A percentile compares a stretch with the other conserved stretches of the same genome.
Conservation (phyloP, 2,329 filamentous ascomycete species). For the Microcyclospora tardicrescens region DNA sequence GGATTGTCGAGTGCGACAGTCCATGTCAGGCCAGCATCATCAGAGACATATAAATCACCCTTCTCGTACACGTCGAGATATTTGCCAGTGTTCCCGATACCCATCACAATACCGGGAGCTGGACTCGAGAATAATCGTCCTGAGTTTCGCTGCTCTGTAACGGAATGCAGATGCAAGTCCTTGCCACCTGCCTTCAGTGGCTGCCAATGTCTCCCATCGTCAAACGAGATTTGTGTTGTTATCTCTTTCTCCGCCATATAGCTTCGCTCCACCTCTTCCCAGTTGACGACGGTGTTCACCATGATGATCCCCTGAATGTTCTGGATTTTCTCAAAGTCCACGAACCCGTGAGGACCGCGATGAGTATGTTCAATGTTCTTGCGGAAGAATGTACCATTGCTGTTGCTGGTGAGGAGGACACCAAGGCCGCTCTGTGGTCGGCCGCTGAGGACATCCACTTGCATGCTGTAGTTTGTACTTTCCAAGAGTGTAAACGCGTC, state of each 20-base stretch:
- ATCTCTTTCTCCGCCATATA: conserved; percentile 49
- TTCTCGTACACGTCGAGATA: conserved; percentile 57
- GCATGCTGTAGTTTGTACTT: conserved; percentile 94
- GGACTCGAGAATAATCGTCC: conserved; percentile 88
- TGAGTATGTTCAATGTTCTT: conserved; percentile 89
- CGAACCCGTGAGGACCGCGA: conserved; percentile 57
- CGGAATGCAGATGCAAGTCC: conserved; percentile 76
- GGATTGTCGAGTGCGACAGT: conserved; percentile 59
- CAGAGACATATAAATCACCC: conserved; percentile 74
- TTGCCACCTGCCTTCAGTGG: conserved; percentile 54
- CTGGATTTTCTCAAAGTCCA: conserved; percentile 91
- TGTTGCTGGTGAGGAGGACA: conserved; percentile 87
- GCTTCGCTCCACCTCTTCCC: conserved; percentile 54
- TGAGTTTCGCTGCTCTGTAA: conserved; percentile 69
- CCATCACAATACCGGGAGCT: conserved; percentile 87
- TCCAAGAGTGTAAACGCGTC: conserved; percentile 85
- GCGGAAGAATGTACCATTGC: conserved; percentile 91
- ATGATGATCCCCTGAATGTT: conserved; percentile 87
- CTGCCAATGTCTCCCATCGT: conserved; percentile 76
- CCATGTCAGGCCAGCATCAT: conserved; percentile 84
- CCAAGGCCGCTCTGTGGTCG: conserved; percentile 55
- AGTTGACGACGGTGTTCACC: conserved; percentile 82
- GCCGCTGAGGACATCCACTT: conserved; percentile 78
- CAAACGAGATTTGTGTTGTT: conserved; percentile 77
- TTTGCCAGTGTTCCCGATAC: conserved; percentile 77